Conservation (phyloP, 495 filamentous ascomycete species). For the Cercophora sp. region DNA sequence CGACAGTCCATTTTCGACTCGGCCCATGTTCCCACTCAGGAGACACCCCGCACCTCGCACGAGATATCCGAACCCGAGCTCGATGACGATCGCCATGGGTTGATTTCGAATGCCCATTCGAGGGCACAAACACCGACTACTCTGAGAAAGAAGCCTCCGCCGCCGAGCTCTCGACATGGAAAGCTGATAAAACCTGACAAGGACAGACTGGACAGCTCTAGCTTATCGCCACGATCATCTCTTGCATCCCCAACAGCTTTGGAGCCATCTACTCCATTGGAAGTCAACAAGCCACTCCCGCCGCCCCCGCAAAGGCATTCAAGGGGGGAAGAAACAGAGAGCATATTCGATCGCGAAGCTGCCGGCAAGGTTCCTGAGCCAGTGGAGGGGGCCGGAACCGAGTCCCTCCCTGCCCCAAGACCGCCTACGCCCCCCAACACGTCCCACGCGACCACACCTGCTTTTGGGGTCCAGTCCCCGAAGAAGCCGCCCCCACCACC, state of each 20-base stretch:
- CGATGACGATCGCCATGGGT: constrained; percentile 32
- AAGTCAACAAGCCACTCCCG: constrained; percentile 50
- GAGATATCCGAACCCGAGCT: constrained; percentile 40
- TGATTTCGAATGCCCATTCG: constrained; percentile 18
- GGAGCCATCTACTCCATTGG: constrained; percentile 26
- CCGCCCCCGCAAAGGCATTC: constrained; percentile 41
- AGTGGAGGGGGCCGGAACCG: constrained; percentile 25
- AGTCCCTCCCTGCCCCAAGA: constrained; percentile 24
- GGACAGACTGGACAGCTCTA: background rate
- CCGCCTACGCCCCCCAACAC: constrained; percentile 31
- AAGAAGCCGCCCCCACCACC: constrained; percentile 47
- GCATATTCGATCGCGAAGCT: constrained; percentile 41
- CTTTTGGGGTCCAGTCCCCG: too few species aligned
- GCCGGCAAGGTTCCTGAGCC: constrained; percentile 43
- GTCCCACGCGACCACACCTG: constrained; percentile 29
- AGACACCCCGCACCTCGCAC: constrained; percentile 46
- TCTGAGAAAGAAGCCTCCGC: constrained; percentile 42
- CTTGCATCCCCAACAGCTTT: constrained; percentile 7
- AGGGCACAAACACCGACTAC: constrained; percentile 41
- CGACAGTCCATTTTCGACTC: constrained; percentile 44
- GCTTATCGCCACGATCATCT: constrained; percentile 4
- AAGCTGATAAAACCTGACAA: constrained; percentile 54
- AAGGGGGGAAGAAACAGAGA: constrained; percentile 33
- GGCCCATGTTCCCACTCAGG: constrained; percentile 24
- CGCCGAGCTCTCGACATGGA: constrained; percentile 63